Evolutionary conservation across 2,329 filamentous ascomycete species (phyloP).

Genomic region (Colletotrichum caudatum): DNA sequence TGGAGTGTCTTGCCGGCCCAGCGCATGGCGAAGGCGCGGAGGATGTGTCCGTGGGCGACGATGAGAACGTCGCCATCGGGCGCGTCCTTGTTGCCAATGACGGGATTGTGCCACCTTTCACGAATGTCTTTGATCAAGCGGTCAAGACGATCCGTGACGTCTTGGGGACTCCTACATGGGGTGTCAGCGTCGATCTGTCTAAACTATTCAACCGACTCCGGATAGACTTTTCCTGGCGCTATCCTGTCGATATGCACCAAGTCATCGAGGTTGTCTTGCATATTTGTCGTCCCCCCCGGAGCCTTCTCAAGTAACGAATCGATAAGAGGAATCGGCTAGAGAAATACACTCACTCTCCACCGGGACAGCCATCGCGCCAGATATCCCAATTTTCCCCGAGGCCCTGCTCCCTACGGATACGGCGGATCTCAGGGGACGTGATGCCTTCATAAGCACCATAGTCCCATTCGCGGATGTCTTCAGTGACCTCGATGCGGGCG

Average conservation of each 20-base stretch:
- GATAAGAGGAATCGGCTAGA: background rate
- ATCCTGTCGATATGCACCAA: background rate
- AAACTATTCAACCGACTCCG: background rate
- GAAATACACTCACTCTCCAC: constrained; percentile 78
- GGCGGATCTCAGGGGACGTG: constrained; percentile 76
- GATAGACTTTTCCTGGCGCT: background rate
- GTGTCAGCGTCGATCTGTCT: background rate
- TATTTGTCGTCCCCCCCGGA: background rate
- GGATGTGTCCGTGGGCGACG: constrained; percentile 90
- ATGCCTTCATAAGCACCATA: constrained; percentile 90
- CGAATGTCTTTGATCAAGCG: constrained; percentile 81
- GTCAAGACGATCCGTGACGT: constrained; percentile 81
- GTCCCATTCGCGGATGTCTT: constrained; percentile 86
- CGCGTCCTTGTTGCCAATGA: constrained; percentile 62
- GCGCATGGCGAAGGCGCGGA: constrained; percentile 87
- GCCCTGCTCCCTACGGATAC: constrained; percentile 67
- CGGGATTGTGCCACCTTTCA: constrained; percentile 70
- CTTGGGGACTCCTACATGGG: constrained; percentile 69
- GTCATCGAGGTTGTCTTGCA: background rate
- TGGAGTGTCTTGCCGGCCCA: constrained; percentile 82
- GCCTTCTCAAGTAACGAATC: background rate
- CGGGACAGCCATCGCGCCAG: constrained; percentile 88
- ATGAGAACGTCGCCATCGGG: constrained; percentile 61
- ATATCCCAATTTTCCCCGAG: constrained; percentile 79
- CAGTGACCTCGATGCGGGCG: constrained; percentile 74